These are phyloP conservation scores for Penicillium sp. DNA, from an alignment of 2,329 filamentous ascomycete species.

Conservation along the genomic window DNA sequence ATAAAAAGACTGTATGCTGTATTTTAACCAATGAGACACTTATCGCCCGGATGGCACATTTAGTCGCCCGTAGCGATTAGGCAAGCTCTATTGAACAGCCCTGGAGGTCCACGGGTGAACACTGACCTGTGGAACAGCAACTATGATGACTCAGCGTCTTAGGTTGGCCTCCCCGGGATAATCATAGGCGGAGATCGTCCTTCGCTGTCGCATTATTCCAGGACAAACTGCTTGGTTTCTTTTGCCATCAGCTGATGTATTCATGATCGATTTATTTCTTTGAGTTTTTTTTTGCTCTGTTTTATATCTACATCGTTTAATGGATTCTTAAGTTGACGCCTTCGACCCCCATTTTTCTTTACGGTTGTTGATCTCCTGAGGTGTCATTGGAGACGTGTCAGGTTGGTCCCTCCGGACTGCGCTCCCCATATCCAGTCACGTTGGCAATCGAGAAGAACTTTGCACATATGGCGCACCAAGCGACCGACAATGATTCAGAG, in stretches of 20 bases:
- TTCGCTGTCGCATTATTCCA: slow-evolving; percentile 7
- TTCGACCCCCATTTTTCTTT: slow-evolving; percentile 10
- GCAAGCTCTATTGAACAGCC: too few relatives aligned
- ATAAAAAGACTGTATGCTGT: too few relatives aligned
- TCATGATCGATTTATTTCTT: slow-evolving; percentile 12
- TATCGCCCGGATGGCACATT: too few relatives aligned
- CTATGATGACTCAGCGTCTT: slow-evolving; percentile 2
- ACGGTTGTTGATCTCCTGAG: slow-evolving; percentile 26
- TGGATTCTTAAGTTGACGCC: slow-evolving; percentile 17
- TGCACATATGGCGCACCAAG: slow-evolving; percentile 26
- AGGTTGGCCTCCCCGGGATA: neutral
- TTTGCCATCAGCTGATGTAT: slow-evolving; percentile 8
- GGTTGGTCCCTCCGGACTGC: slow-evolving; percentile 21
- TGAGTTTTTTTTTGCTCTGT: slow-evolving; percentile 5
- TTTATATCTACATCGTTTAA: slow-evolving; percentile 11
- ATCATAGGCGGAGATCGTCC: slow-evolving; percentile 2
- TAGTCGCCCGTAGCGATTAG: too few relatives aligned
- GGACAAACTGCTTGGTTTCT: slow-evolving; percentile 3
- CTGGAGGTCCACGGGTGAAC: too few relatives aligned
- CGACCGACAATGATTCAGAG: slow-evolving; percentile 20
- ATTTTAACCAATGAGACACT: too few relatives aligned
- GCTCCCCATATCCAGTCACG: slow-evolving; percentile 9
- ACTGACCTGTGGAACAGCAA: neutral
- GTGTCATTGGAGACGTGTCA: slow-evolving; percentile 33
- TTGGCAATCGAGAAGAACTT: slow-evolving; percentile 9